These are phyloP conservation scores for Coprinellus micaceus DNA, from an alignment of 768 basidiomycete species.

Conservation along the genomic window DNA sequence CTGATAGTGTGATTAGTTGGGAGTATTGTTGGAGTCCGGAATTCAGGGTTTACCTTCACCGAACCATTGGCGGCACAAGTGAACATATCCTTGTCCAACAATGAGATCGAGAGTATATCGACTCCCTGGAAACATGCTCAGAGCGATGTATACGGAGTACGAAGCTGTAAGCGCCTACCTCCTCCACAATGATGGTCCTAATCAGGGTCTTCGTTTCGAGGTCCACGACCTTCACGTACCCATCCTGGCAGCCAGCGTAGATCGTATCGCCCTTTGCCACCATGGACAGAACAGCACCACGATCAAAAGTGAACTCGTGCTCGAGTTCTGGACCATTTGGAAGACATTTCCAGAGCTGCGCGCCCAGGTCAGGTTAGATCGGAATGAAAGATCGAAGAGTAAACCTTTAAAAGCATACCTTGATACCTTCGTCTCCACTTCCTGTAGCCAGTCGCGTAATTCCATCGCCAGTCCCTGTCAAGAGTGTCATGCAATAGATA, in stretches of 20 bases:
- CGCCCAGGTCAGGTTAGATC: neutral
- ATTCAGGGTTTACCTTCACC: slow-evolving; percentile 60
- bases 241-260: slow-evolving; percentile 93
- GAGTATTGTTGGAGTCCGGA: no score
- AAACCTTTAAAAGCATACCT: slow-evolving; percentile 40
- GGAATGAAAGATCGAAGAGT: neutral
- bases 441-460: slow-evolving; percentile 67
- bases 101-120: slow-evolving; percentile 79
- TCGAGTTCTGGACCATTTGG: slow-evolving; percentile 9
- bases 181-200: slow-evolving; percentile 81
- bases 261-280: slow-evolving; percentile 72
- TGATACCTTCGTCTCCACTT: slow-evolving; percentile 88
- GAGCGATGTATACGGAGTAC: neutral
- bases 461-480: slow-evolving; percentile 22
- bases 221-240: slow-evolving; percentile 88
- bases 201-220: slow-evolving; percentile 86
- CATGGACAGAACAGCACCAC: slow-evolving; percentile 83
- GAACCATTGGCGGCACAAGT: slow-evolving; percentile 65
- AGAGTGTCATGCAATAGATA: slow-evolving; percentile 71
- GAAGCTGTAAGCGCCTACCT: slow-evolving; percentile 39
- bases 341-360: slow-evolving; percentile 66
- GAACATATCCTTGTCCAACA: slow-evolving; percentile 62
- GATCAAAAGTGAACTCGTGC: slow-evolving; percentile 67
- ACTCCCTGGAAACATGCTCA: slow-evolving; percentile 43
- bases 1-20: slow-evolving; percentile 19